A percentile compares a stretch with the other conserved stretches of the same genome.
Conservation (phyloP, 768 basidiomycete genomes). For the Amanita pseudoporphyria region DNA sequence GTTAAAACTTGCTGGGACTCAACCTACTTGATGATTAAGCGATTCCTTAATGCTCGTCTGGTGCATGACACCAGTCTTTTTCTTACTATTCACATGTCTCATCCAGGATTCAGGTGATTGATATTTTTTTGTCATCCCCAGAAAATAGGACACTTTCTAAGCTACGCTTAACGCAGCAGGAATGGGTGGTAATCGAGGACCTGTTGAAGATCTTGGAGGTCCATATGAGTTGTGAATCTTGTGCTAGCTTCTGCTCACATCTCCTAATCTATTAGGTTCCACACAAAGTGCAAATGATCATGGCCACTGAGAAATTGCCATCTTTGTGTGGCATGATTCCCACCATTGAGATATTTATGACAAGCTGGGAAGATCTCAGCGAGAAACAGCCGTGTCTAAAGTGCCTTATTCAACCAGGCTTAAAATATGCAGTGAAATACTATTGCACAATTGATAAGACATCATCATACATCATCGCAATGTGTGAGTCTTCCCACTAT, state of each 20-base stretch:
- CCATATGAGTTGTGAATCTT: background rate
- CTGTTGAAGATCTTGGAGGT: background rate
- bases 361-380: constrained; percentile 2
- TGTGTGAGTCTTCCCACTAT: constrained; percentile 11
- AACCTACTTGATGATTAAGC: background rate
- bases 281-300: constrained; percentile 3
- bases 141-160: background rate
- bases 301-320: constrained; percentile 9
- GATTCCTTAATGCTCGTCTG: background rate
- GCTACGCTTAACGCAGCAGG: background rate
- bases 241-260: background rate
- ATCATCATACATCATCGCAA: constrained; percentile 9
- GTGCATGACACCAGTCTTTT: constrained; percentile 1
- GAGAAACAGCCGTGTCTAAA: background rate
- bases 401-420: constrained; percentile 4
- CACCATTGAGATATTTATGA: constrained; percentile 10
- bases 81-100: background rate
- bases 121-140: background rate
- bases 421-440: constrained; percentile 8
- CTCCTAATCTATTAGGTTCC: background rate
- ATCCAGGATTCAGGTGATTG: background rate
- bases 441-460: constrained; percentile 8
- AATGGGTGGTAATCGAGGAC: constrained; percentile 2
- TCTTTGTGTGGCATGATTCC: constrained; percentile 8
- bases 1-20: too few species aligned